Conservation (phyloP, 164 flowering plant genomes). For the Stephania cephalantha region DNA sequence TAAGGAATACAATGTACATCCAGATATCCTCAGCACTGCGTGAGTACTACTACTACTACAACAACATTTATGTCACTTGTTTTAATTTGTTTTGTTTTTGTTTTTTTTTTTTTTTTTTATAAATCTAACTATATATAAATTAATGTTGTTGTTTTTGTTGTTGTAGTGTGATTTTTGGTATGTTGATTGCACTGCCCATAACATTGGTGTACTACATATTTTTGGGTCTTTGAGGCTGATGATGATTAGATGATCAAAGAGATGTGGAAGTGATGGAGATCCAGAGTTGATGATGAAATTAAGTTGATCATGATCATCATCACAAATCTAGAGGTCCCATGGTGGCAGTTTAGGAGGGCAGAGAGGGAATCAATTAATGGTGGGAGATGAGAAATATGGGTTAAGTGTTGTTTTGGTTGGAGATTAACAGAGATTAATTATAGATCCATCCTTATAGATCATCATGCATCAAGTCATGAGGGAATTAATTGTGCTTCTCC, state of each 20-base stretch:
- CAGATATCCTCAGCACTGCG: conserved; percentile 86
- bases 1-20: conserved; percentile 83
- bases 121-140: too few relatives aligned
- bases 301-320: not conserved
- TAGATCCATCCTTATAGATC: not conserved
- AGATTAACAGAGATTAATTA: not conserved
- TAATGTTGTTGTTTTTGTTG: not conserved
- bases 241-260: not conserved
- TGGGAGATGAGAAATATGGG: not conserved
- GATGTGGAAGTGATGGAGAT: not conserved
- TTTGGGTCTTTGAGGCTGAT: conserved; percentile 50
- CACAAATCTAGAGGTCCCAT: not conserved
- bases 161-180: conserved; percentile 80
- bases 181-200: conserved; percentile 80
- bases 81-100: not conserved
- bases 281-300: too few relatives aligned
- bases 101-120: too few relatives aligned
- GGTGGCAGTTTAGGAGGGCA: not conserved
- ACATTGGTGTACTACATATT: conserved; percentile 79
- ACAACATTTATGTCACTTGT: not conserved
- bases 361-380: not conserved
- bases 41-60: conserved; percentile 13
- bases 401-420: not conserved
- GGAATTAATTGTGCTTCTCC: conserved; percentile 12
- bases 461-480: not conserved